These are phyloP conservation scores for Silybum marianum DNA, from an alignment of 129 eudicot genomes.

Conservation along the genomic window DNA sequence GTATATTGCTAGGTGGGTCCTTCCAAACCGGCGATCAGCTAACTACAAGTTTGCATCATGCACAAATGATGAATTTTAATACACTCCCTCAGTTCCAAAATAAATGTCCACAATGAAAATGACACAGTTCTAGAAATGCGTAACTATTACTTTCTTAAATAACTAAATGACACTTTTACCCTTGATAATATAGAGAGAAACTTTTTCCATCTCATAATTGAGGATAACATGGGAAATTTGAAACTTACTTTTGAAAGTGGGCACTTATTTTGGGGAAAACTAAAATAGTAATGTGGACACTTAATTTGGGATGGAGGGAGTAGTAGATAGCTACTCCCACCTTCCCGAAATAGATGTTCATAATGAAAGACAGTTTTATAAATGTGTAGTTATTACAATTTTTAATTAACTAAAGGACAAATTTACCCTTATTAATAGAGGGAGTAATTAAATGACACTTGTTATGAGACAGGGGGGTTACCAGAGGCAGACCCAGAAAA, in stretches of 20 bases:
- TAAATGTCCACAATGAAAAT: too few relatives aligned
- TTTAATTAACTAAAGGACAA: not conserved
- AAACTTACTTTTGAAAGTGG: too few relatives aligned
- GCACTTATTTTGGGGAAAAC: too few relatives aligned
- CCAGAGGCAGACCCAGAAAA: too few relatives aligned
- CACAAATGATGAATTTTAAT: not conserved
- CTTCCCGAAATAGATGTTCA: not conserved
- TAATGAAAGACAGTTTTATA: not conserved
- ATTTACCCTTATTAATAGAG: not conserved
- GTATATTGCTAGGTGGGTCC: slow-evolving; percentile 88
- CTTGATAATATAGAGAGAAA: too few relatives aligned
- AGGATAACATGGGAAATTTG: too few relatives aligned
- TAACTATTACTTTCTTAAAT: too few relatives aligned
- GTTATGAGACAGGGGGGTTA: not conserved
- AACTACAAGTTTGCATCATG: slow-evolving; percentile 49
- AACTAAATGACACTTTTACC: too few relatives aligned
- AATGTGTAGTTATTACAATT: not conserved
- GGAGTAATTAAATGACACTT: not conserved
- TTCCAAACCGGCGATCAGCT: slow-evolving; percentile 91
- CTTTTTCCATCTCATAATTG: too few relatives aligned
- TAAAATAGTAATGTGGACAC: too few relatives aligned
- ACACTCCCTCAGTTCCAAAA: not conserved
- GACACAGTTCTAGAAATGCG: too few relatives aligned
- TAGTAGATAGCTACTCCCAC: not conserved
- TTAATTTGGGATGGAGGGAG: too few relatives aligned